Base-by-base conservation (phyloP, 208 protist species). In the Trypanosoma cruzi region DNA sequence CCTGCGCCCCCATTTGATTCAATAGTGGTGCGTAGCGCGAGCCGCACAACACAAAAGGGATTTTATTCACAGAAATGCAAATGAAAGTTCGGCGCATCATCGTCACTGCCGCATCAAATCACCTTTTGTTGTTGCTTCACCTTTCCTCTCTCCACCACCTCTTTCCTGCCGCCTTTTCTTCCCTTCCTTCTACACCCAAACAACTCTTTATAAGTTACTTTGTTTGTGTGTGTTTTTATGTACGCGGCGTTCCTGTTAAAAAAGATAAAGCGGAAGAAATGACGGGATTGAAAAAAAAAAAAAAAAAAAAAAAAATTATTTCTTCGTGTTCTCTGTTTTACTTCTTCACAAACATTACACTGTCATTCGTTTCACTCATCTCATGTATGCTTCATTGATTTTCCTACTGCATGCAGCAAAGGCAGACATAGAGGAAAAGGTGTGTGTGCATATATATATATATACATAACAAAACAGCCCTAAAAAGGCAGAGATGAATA, bases 11-110 rank as follows among this genome's bases (percentile, higher is more conserved):
- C 46, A 54, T 28, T 14, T 58, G 58, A 42, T 37, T 14, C 32
- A 68, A 16, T 22, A 55, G 37, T n/a, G 71, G 71, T 28, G 64
- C 29, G 65, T 71, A 77, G 34, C 71, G 71, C 16, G 71, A 77
- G 36, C 71, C 71, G 54, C 71, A 77, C 2, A 77, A 29, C 16
- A 77, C 58, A 49, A 70, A 77, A 8, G 71, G 71, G 55, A 77
- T 71, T 42, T 66, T 71, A 0, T 70, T 77, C 4, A 46, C 54
- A 5, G 46, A 58, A 24, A 77, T 20, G 26, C 42, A 65, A 37
- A 69, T 24, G 32, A 24, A 26, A 28, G 58, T 62, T 31, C 49
- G 50, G 11, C 37, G 44, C 31, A 77, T 7, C 14, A 74, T 55
- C 37, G 48, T 37, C 66, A 63, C 18, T 46, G 26, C 58, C 36